phyloP scores from a whole-genome alignment of 371 early-diverging fungal species.

The Mucor piriformis region DNA sequence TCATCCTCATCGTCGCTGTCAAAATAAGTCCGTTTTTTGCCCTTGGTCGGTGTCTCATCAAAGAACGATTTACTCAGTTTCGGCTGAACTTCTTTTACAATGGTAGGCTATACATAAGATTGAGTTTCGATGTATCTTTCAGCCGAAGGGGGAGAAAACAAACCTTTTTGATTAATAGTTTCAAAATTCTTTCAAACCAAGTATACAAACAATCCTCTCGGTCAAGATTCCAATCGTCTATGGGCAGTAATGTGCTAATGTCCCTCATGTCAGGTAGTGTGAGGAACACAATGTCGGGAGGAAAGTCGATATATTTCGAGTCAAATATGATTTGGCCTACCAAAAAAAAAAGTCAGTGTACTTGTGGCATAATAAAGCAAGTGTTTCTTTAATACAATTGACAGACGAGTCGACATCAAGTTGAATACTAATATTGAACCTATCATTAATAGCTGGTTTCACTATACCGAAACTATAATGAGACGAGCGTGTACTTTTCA shows the following conservation, averaged over 20 bases:
- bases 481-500: not conserved
- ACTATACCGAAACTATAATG: slow-evolving; percentile 3
- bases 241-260: not conserved
- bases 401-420: not conserved
- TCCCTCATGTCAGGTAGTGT: not conserved
- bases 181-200: slow-evolving; percentile 3
- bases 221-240: not conserved
- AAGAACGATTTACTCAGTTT: too few species aligned
- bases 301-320: not conserved
- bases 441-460: slow-evolving; percentile 2
- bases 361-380: not conserved
- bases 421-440: slow-evolving; percentile 1
- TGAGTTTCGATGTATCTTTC: not conserved
- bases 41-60: too few species aligned
- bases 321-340: slow-evolving; percentile 18
- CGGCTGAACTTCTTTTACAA: not conserved
- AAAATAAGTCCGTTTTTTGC: too few species aligned
- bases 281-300: slow-evolving; percentile 13
- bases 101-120: not conserved
- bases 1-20: too few species aligned
- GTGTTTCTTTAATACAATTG: not conserved
- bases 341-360: not conserved
- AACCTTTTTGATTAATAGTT: not conserved
- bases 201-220: slow-evolving; percentile 8
- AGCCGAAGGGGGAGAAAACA: not conserved